Base-by-base conservation (phyloP, 352 stramenopile species). In the Phytopythium chamaehyphon region DNA sequence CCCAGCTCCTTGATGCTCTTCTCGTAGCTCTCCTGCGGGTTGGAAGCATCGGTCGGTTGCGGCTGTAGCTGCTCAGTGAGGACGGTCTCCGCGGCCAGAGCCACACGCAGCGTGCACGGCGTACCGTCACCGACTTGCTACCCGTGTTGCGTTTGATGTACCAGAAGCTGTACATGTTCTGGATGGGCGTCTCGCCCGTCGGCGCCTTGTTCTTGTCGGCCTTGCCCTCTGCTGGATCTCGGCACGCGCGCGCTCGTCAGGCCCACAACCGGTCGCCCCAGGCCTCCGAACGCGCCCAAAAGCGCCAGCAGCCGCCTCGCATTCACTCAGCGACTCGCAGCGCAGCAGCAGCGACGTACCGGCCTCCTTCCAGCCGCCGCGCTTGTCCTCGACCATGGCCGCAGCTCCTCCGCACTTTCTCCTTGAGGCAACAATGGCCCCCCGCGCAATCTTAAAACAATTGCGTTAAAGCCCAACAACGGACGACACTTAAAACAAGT, bases 1-100 rank as follows among this genome's bases (percentile, higher is more conserved):
- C 83, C 85, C 15, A 97, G 69, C 37, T 89, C 84, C 68, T 98
- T 98, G 61, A 97, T 97, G 54, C 88, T 96, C 55, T 96, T 96
- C 58, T 97, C 88, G 53, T 98, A 97, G 60, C 89, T 96, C 54
- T 97, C 85, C 69, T 92, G 58, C 40, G 47, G 45, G 7, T 24
- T 18, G 14, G 14, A 22, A 10, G 22, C 22, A 24, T 28, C n/a
- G 22, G 19, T 8, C 21, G 8, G 3, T 40, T 51, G 45, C 45
- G 45, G 45, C 45, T 51, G 40, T 39, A 51, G 45, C 45, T 39
- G 31, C 28, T 40, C 31, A 31, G 26, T 51, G 45, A 51, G 45
- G 45, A 40, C 23, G 54, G 11, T 38, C 43, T 49, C 45, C 60
- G 42, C 54, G 16, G 23, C 12, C 40, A 24, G 28, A 35, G 48